Conservation (phyloP, 352 stramenopile genomes). For the Globisporangium recalcitrans region DNA sequence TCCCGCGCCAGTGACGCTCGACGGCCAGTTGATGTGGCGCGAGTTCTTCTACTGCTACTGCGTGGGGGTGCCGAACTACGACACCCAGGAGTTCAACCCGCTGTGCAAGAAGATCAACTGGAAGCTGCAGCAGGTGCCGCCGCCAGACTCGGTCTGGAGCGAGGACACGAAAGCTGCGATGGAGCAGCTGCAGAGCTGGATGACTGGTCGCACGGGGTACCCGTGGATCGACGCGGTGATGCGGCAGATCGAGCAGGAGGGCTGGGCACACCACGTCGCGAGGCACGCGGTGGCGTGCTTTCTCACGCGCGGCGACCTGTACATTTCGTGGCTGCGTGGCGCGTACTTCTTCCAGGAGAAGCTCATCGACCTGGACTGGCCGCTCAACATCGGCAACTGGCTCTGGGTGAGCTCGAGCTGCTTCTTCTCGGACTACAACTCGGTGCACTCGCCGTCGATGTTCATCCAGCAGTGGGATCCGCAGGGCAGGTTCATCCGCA, state of each 20-base stretch:
- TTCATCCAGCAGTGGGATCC: slow-evolving; percentile 94
- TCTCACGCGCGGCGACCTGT: slow-evolving; percentile 93
- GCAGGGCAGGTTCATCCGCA: slow-evolving; percentile 85
- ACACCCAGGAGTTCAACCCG: slow-evolving; percentile 87
- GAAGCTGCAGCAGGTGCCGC: slow-evolving; percentile 34
- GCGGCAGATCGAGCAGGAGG: slow-evolving; percentile 86
- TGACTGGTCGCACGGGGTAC: slow-evolving; percentile 92
- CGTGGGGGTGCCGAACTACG: slow-evolving; percentile 68
- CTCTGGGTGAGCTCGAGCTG: slow-evolving; percentile 92
- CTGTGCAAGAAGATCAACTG: slow-evolving; percentile 79
- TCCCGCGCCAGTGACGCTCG: slow-evolving; percentile 84
- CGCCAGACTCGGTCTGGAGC: slow-evolving; percentile 15
- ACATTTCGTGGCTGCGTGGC: slow-evolving; percentile 91
- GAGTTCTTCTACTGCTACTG: slow-evolving; percentile 92
- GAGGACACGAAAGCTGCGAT: slow-evolving; percentile 44
- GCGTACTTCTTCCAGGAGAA: slow-evolving; percentile 88
- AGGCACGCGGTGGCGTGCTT: slow-evolving; percentile 96
- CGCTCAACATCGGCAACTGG: slow-evolving; percentile 97
- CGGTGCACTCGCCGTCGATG: slow-evolving; percentile 89
- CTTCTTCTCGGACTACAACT: slow-evolving; percentile 96
- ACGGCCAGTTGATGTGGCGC: slow-evolving; percentile 94
- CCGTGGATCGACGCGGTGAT: slow-evolving; percentile 97
- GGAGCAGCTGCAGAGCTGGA: slow-evolving; percentile 81
- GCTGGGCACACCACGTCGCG: slow-evolving; percentile 81
- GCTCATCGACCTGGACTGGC: slow-evolving; percentile 94